These are phyloP conservation scores for Microdochium paspali DNA, from an alignment of 2,329 filamentous ascomycete species.

Conservation along the genomic window DNA sequence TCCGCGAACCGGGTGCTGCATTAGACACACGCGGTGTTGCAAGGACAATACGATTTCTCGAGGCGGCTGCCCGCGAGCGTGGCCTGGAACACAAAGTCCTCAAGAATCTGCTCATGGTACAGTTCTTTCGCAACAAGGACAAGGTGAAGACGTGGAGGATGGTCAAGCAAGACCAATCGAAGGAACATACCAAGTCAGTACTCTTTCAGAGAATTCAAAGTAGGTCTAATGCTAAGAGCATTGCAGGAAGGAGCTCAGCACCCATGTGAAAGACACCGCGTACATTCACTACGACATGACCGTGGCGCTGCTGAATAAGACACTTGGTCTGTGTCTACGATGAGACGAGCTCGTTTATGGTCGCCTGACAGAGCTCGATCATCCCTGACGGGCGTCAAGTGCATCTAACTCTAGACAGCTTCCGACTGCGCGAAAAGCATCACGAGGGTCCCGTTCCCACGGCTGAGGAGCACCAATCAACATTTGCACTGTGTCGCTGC, in stretches of 20 bases:
- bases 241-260: conserved; percentile 9
- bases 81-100: conserved; percentile 66
- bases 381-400: too few relatives aligned
- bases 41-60: conserved; percentile 62
- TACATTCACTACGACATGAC: conserved; percentile 61
- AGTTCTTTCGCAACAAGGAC: conserved; percentile 14
- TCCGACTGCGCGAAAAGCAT: too few relatives aligned
- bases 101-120: conserved; percentile 54
- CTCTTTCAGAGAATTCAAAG: too few relatives aligned
- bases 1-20: conserved; percentile 35
- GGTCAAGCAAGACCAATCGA: not conserved
- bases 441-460: too few relatives aligned
- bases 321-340: conserved; percentile 56
- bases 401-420: too few relatives aligned
- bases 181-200: conserved; percentile 7
- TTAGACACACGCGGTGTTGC: conserved; percentile 44
- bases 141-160: conserved; percentile 18
- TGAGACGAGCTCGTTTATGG: conserved; percentile 15
- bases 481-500: too few relatives aligned
- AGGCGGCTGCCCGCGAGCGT: conserved; percentile 49
- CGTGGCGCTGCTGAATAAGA: conserved; percentile 64
- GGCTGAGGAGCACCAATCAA: too few relatives aligned
- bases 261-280: conserved; percentile 17
- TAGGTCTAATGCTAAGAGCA: conserved; percentile 6
- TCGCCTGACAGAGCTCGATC: too few relatives aligned